phyloP scores from a whole-genome alignment of 768 basidiomycete genomes.

The Psilocybe tampanensis region DNA sequence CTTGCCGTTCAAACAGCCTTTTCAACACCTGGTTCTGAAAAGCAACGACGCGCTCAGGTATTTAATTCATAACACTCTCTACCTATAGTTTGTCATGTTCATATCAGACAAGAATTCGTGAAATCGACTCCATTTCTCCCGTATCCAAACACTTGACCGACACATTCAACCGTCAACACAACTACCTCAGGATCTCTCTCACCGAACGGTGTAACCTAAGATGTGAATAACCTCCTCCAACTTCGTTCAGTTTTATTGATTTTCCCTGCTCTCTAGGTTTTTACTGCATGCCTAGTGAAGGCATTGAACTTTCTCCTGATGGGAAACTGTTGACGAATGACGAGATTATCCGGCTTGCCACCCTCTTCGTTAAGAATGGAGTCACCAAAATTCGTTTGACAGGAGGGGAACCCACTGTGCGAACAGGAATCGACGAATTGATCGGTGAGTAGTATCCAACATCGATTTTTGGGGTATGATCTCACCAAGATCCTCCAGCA shows the following conservation, averaged over 20 bases:
- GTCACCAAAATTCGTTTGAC: conserved; percentile 88
- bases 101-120: conserved; percentile 56
- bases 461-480: not conserved
- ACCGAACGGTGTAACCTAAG: conserved; percentile 89
- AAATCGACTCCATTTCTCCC: conserved; percentile 49
- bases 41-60: conserved; percentile 8
- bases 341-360: conserved; percentile 73
- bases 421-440: conserved; percentile 72
- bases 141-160: conserved; percentile 64
- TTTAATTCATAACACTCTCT: not conserved
- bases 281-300: conserved; percentile 89
- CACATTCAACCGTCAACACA: conserved; percentile 66
- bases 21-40: not conserved
- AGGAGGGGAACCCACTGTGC: conserved; percentile 85
- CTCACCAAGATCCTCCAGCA: conserved; percentile 36
- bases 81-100: not conserved
- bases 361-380: conserved; percentile 78
- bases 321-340: conserved; percentile 72
- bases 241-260: conserved; percentile 1
- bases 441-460: conserved; percentile 50
- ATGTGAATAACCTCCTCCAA: conserved; percentile 46
- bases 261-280: conserved; percentile 54
- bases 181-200: conserved; percentile 87
- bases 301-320: conserved; percentile 72
- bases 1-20: not conserved